phyloP scores from a whole-genome alignment of 192 early-diverging fungal genomes.

The Coemansia guatemalensis region DNA sequence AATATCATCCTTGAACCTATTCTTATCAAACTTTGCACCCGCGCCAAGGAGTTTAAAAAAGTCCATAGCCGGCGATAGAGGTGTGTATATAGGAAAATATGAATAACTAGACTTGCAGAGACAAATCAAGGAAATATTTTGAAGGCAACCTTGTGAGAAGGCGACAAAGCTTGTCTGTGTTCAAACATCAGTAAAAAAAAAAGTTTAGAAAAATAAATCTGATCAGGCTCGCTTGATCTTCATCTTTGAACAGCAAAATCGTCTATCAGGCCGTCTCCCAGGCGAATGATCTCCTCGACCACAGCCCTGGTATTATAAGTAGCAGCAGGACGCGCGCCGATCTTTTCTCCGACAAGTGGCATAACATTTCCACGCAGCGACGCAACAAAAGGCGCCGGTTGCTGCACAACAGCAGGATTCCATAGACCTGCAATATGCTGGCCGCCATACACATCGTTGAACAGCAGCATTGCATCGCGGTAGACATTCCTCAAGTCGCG shows the following conservation, averaged over 20 bases:
- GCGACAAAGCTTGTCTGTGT: too few species aligned
- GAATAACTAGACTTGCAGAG: not conserved
- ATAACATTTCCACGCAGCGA: slow-evolving; percentile 15
- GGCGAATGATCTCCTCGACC: slow-evolving; percentile 31
- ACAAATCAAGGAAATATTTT: not conserved
- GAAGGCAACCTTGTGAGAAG: too few species aligned
- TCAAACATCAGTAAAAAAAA: not conserved
- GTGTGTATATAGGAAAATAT: too few species aligned
- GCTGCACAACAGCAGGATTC: slow-evolving; percentile 18
- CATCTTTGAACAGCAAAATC: slow-evolving; percentile 25
- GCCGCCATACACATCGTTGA: slow-evolving; percentile 49
- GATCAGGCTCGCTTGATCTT: not conserved
- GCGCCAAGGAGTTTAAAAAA: slow-evolving; percentile 84
- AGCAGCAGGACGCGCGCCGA: slow-evolving; percentile 7
- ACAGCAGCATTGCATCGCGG: slow-evolving; percentile 31
- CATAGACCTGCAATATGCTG: slow-evolving; percentile 42
- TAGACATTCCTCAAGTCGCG: slow-evolving; percentile 61
- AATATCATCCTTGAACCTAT: slow-evolving; percentile 77
- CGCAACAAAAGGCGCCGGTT: slow-evolving; percentile 19
- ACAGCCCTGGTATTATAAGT: slow-evolving; percentile 23
- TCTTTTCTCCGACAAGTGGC: slow-evolving; percentile 8
- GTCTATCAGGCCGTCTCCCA: slow-evolving; percentile 45
- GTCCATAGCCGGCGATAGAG: slow-evolving; percentile 51
- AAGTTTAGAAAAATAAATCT: not conserved
- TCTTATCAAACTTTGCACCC: slow-evolving; percentile 87